phyloP scores from a whole-genome alignment of 2,329 filamentous ascomycete genomes.

The Ophiocordyceps camponoti-leonardi region DNA sequence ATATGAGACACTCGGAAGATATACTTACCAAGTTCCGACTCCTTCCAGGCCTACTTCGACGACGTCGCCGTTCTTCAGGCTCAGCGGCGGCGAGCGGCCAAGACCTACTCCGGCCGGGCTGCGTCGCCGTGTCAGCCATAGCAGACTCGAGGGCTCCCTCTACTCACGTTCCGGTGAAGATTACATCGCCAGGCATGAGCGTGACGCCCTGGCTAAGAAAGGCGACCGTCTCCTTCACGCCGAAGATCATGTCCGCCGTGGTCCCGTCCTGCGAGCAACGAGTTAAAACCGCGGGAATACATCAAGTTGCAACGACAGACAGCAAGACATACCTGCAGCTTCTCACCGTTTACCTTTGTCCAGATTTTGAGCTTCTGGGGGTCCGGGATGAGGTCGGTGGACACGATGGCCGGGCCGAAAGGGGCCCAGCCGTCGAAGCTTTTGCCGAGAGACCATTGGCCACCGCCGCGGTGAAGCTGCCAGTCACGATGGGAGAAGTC shows the following conservation, averaged over 20 bases:
- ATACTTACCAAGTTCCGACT: slow-evolving; percentile 36
- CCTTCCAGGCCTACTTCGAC: slow-evolving; percentile 52
- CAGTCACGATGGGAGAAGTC: slow-evolving; percentile 69
- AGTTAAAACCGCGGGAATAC: too few species aligned
- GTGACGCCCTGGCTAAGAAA: slow-evolving; percentile 46
- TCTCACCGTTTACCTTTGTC: slow-evolving; percentile 42
- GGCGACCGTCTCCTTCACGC: slow-evolving; percentile 38
- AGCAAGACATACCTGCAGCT: slow-evolving; percentile 39
- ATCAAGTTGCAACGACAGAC: too few species aligned
- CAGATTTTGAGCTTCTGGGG: slow-evolving; percentile 38
- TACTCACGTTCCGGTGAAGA: slow-evolving; percentile 47
- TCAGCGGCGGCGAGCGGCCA: slow-evolving; percentile 47
- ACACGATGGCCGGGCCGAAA: slow-evolving; percentile 55
- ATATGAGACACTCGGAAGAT: background rate
- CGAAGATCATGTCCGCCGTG: slow-evolving; percentile 47
- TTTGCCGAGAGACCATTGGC: slow-evolving; percentile 58
- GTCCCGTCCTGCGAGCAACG: slow-evolving; percentile 23
- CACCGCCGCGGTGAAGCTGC: slow-evolving; percentile 50
- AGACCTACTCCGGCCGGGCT: slow-evolving; percentile 55
- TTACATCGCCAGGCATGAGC: slow-evolving; percentile 43
- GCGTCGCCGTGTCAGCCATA: background rate
- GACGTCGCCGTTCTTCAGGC: slow-evolving; percentile 53
- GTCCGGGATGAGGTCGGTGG: slow-evolving; percentile 32
- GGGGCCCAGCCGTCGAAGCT: slow-evolving; percentile 64
- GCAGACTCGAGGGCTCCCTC: background rate